Evolutionary conservation across 768 basidiomycete genomes (phyloP), one percentile per base, ranked within the genome.

Genomic region (Tulasnella sp.): DNA sequence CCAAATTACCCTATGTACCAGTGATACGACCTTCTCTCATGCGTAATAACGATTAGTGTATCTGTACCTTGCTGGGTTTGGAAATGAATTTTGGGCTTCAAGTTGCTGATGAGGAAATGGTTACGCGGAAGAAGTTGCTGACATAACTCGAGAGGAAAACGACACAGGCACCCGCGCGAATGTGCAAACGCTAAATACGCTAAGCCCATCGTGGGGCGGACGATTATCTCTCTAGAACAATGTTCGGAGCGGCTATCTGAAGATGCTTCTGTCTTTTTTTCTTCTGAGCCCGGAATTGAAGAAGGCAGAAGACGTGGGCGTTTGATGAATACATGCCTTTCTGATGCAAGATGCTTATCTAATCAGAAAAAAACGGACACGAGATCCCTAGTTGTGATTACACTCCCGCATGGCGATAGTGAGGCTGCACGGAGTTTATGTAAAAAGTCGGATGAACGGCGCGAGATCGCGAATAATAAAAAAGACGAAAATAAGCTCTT

Each of bases 391-490:
- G 27, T 34, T 36, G 31, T 19, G 14, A 27, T 68, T 68, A 18
- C 27, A 68, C 62, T 68, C 62, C 62, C 62, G 62, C 62, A 68
- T 68, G 62, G 62, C 62, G 62, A 68, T 68, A 68, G 34, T 36
- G 62, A 3, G 62, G 62, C 62, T 68, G 62, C 62, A 34, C 3
- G 34, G 12, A 62, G 34, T 68, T 68, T 68, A 68, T 68, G 62
- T 68, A 68, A 68, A 68, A 10, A 68, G 31, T 36, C 62, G 62
- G 62, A 68, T 68, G 62, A 10, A 36, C 62, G 62, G 62, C 4
- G 31, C 62, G 62, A 14, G 10, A 4, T 8, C 6, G 34, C 27
- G 27, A 68, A 68, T 31, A 27, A 62, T 27, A 5, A 27, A 27
- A 34, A 62, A 34, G n/a, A n/a, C 19, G 52, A 24, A 16, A 36